A percentile compares a stretch with the other conserved stretches of the same genome.
Evolutionary conservation across 1,284 basidiomycete genomes (phyloP).

Genomic region (Cryptococcus deneoformans): DNA sequence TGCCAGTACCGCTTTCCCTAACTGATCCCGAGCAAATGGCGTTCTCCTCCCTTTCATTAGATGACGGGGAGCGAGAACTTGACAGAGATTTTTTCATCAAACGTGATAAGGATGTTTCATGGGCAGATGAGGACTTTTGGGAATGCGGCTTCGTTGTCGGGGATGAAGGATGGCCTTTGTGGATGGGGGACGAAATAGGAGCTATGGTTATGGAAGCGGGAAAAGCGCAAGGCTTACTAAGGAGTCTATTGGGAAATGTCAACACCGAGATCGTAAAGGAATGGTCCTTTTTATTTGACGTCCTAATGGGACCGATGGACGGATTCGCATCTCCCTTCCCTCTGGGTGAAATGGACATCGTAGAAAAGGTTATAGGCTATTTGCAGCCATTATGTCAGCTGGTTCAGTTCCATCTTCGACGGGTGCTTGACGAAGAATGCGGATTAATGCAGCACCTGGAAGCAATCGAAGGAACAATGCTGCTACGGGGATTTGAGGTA

Average conservation of each 20-base stretch:
- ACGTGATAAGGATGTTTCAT: conserved; percentile 60
- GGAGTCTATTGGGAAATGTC: conserved; percentile 48
- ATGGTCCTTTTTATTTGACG: conserved; percentile 28
- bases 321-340: too few species aligned
- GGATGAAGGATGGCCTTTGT: conserved; percentile 47
- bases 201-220: conserved; percentile 65
- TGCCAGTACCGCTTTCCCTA: conserved; percentile 52
- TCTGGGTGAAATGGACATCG: conserved; percentile 6
- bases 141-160: conserved; percentile 64
- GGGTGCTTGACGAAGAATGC: conserved; percentile 66
- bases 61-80: conserved; percentile 54
- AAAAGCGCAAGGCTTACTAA: conserved; percentile 71
- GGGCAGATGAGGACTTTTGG: conserved; percentile 75
- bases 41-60: conserved; percentile 1
- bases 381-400: conserved; percentile 60
- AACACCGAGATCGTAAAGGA: conserved; percentile 9
- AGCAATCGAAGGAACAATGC: conserved; percentile 67
- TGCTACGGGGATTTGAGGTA: conserved; percentile 72
- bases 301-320: background rate
- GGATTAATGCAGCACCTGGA: conserved; percentile 65
- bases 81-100: conserved; percentile 76
- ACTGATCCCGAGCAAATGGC: conserved; percentile 17
- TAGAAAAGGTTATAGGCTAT: conserved; percentile 56
- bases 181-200: conserved; percentile 53
- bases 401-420: conserved; percentile 59